These are phyloP conservation scores for Brettanomyces custersianus DNA, from an alignment of 805 yeast genomes.

Conservation along the genomic window DNA sequence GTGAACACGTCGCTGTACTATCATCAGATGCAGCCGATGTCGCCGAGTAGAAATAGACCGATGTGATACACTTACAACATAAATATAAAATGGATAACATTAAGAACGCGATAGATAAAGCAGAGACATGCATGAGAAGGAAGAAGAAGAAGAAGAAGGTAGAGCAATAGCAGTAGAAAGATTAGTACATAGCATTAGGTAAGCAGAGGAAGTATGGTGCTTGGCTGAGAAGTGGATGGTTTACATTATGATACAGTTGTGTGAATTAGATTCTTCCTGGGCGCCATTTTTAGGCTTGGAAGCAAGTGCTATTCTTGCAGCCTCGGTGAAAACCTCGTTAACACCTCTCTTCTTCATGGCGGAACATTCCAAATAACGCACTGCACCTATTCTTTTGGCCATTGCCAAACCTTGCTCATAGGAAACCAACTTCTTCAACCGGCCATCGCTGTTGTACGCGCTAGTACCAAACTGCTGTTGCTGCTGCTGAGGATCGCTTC, in stretches of 20 bases:
- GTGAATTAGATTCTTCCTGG: constrained; percentile 29
- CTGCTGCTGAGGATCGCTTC: constrained; percentile 4
- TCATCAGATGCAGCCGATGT: too few relatives aligned
- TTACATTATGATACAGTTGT: constrained; percentile 20
- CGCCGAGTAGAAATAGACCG: too few relatives aligned
- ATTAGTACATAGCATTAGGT: not conserved
- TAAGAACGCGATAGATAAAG: too few relatives aligned
- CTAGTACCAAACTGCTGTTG: constrained; percentile 8
- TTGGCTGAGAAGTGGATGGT: not conserved
- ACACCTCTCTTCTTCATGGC: constrained; percentile 96
- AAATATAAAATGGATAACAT: too few relatives aligned
- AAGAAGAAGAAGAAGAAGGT: constrained; percentile 1
- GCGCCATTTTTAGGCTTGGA: constrained; percentile 68
- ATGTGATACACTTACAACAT: too few relatives aligned
- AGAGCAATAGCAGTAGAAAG: not conserved
- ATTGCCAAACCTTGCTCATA: constrained; percentile 92
- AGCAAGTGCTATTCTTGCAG: constrained; percentile 91
- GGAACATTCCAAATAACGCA: constrained; percentile 91
- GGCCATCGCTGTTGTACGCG: constrained; percentile 20
- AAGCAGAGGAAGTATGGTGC: not conserved
- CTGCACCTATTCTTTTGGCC: constrained; percentile 89
- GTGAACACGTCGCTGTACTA: too few relatives aligned
- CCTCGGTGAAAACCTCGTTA: constrained; percentile 98
- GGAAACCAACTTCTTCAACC: constrained; percentile 48
- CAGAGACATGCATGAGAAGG: constrained; percentile 2